Conservation (phyloP, 2,329 filamentous ascomycete species). For the Blumeria graminis region DNA sequence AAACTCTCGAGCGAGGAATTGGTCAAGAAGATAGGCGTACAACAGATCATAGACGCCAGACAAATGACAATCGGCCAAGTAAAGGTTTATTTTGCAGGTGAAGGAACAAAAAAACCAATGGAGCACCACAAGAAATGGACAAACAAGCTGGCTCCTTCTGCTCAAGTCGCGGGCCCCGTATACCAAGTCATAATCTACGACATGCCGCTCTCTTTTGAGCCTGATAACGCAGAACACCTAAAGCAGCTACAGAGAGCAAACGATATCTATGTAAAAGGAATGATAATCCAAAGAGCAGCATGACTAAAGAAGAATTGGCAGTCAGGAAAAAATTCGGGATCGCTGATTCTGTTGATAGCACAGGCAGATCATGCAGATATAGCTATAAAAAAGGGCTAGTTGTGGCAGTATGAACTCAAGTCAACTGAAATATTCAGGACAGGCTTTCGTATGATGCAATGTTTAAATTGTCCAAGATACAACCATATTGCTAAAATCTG, state of each 20-base stretch:
- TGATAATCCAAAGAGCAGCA: not conserved
- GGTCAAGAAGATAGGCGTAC: not conserved
- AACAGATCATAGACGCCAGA: not conserved
- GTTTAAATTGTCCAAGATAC: not conserved
- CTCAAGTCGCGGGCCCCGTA: not conserved
- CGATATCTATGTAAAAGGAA: not conserved
- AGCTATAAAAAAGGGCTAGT: not conserved
- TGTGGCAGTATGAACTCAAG: not conserved
- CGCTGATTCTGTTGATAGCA: not conserved
- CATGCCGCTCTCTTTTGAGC: not conserved
- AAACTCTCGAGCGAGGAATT: not conserved
- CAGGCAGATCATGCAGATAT: not conserved
- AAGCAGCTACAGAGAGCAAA: not conserved
- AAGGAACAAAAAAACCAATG: not conserved
- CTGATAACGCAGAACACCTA: not conserved
- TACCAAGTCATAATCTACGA: not conserved
- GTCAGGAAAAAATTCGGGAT: not conserved
- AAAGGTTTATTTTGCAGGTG: not conserved
- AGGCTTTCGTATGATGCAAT: not conserved
- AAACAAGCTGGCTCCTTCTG: not conserved
- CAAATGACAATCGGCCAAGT: no score
- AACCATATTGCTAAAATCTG: not conserved
- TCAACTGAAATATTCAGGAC: not conserved
- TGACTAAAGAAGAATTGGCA: not conserved
- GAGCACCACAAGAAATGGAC: not conserved